These are phyloP conservation scores for Sclerotinia minor DNA, from an alignment of 2,329 filamentous ascomycete species.

Conservation along the genomic window DNA sequence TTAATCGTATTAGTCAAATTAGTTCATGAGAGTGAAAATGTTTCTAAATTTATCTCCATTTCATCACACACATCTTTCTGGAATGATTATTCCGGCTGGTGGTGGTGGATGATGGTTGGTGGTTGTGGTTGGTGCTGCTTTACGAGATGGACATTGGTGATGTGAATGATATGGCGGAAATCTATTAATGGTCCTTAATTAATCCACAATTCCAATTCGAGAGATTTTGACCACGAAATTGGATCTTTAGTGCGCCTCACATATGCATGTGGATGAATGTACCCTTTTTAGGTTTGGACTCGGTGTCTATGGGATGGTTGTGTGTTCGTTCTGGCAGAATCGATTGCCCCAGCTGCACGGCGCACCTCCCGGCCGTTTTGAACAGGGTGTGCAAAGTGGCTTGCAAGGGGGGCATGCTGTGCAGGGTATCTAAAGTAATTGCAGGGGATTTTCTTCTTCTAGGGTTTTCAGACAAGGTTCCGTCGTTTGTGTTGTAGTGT, in stretches of 20 bases:
- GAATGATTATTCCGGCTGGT: conserved; percentile 31
- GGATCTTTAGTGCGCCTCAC: conserved; percentile 23
- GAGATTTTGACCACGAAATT: conserved; percentile 22
- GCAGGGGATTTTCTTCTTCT: conserved; percentile 11
- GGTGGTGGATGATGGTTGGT: background rate
- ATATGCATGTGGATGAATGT: conserved; percentile 24
- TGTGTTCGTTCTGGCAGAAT: conserved; percentile 23
- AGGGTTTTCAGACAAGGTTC: conserved; percentile 24
- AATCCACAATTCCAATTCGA: conserved; percentile 27
- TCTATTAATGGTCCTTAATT: conserved; percentile 38
- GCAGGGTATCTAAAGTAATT: conserved; percentile 19
- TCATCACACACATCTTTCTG: background rate
- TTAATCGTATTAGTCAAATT: background rate
- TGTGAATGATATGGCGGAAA: conserved; percentile 24
- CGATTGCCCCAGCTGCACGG: conserved; percentile 24
- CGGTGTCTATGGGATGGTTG: conserved; percentile 13
- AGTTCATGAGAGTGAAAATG: background rate
- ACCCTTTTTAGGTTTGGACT: conserved; percentile 22
- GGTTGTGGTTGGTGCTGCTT: conserved; percentile 33
- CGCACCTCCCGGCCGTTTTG: conserved; percentile 26
- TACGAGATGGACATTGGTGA: conserved; percentile 26
- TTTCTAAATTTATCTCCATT: conserved; percentile 23
- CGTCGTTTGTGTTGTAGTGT: conserved; percentile 30
- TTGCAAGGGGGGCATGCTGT: conserved; percentile 26
- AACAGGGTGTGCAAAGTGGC: conserved; percentile 23